phyloP scores from a whole-genome alignment of 345 rosid genomes.

The Lepidium africanum region DNA sequence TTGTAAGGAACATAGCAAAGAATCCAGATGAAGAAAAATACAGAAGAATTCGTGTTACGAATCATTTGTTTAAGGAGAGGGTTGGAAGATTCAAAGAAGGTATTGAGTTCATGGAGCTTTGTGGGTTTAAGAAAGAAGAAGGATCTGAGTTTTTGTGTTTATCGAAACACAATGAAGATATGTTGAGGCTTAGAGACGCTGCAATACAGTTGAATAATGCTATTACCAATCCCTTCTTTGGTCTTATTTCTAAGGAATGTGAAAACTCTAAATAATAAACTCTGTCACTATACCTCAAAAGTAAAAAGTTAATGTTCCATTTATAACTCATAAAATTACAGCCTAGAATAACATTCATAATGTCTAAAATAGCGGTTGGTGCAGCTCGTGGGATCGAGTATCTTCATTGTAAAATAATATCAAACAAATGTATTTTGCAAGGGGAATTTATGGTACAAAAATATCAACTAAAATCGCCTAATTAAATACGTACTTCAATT shows the following conservation, averaged over 20 bases:
- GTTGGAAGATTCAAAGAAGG: conserved; percentile 55
- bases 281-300: not conserved
- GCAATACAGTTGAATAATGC: conserved; percentile 48
- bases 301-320: not conserved
- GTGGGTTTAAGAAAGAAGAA: conserved; percentile 62
- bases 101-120: conserved; percentile 69
- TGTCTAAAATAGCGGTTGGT: too few relatives aligned
- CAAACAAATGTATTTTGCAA: too few relatives aligned
- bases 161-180: conserved; percentile 37
- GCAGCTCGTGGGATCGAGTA: too few relatives aligned
- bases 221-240: conserved; percentile 68
- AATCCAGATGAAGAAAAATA: conserved; percentile 57
- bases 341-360: too few relatives aligned
- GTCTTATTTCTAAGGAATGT: conserved; percentile 34
- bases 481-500: too few relatives aligned
- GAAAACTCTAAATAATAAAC: not conserved
- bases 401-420: too few relatives aligned
- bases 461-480: too few relatives aligned
- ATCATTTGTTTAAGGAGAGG: conserved; percentile 64
- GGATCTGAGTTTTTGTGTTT: conserved; percentile 46
- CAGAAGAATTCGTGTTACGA: conserved; percentile 58
- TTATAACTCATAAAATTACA: too few relatives aligned
- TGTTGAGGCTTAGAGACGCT: conserved; percentile 45
- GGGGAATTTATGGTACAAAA: too few relatives aligned
- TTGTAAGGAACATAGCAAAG: conserved; percentile 53